These are phyloP conservation scores for Astragalus membranaceus DNA, from an alignment of 306 rosid species.

Conservation along the genomic window DNA sequence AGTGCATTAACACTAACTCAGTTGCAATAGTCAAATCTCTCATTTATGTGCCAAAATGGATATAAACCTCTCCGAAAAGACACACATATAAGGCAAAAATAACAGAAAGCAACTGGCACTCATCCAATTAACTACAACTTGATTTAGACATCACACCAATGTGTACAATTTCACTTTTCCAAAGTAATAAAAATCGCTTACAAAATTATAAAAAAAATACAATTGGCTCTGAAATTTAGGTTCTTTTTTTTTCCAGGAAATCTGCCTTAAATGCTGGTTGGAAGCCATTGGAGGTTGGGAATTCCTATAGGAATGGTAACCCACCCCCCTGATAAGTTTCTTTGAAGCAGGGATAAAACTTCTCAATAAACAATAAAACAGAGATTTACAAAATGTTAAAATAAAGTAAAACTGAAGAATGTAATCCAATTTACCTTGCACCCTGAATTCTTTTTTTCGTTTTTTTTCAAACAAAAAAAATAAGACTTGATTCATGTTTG, in stretches of 20 bases:
- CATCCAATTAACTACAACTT: not conserved
- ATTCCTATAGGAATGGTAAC: no score
- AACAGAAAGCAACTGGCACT: not conserved
- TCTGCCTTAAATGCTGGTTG: no score
- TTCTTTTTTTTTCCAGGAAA: no score
- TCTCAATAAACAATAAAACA: not conserved
- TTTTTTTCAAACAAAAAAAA: constrained; percentile 23
- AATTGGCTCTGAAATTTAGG: no score
- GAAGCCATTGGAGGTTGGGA: no score
- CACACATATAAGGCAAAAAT: not conserved
- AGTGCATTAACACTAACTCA: not conserved
- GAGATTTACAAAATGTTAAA: constrained; percentile 14
- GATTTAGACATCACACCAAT: not conserved
- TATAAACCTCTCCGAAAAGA: not conserved
- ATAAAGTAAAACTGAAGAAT: constrained; percentile 21
- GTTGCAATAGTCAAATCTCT: constrained; percentile 4
- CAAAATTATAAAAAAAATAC: no score
- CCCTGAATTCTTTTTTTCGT: constrained; percentile 18
- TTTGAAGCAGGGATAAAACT: constrained; percentile 30
- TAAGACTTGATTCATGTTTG: constrained; percentile 56
- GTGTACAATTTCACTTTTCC: not conserved
- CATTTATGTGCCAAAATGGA: not conserved
- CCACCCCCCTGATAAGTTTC: constrained; percentile 16
- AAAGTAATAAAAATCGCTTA: no score
- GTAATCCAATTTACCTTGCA: constrained; percentile 25